Percentiles rank a stretch among this genome's conserved stretches.
These are phyloP conservation scores for Penicillium occitanis DNA, from an alignment of 2,329 filamentous ascomycete genomes.

Conservation along the genomic window DNA sequence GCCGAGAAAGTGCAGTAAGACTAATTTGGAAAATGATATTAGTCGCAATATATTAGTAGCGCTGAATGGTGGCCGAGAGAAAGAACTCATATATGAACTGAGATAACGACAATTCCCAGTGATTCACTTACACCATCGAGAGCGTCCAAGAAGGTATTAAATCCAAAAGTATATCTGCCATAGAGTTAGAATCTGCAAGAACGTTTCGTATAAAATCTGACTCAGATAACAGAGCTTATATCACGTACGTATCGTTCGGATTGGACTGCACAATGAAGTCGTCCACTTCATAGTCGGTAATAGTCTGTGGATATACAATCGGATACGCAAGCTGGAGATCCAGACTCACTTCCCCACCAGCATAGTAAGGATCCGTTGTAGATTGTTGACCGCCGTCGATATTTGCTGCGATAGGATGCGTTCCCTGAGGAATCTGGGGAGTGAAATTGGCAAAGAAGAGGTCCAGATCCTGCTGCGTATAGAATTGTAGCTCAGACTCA, in stretches of 20 bases:
- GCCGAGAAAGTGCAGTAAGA: conserved; percentile 55
- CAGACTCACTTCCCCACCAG: conserved; percentile 52
- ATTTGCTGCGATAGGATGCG: conserved; percentile 46
- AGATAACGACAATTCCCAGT: background rate
- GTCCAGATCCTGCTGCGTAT: conserved; percentile 52
- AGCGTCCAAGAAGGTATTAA: conserved; percentile 54
- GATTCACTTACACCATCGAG: conserved; percentile 46
- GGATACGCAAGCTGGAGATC: conserved; percentile 58
- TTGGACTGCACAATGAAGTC: conserved; percentile 35
- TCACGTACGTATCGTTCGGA: conserved; percentile 23
- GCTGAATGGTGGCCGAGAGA: background rate
- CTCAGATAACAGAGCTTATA: background rate
- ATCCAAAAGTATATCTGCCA: conserved; percentile 35
- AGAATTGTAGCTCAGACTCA: conserved; percentile 54
- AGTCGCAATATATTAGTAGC: background rate
- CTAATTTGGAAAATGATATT: conserved; percentile 21
- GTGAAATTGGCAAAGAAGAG: conserved; percentile 49
- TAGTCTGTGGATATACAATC: conserved; percentile 54
- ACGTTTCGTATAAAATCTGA: background rate
- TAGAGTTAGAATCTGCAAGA: background rate
- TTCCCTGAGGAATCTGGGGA: conserved; percentile 45
- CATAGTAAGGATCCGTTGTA: conserved; percentile 30
- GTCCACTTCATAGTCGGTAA: conserved; percentile 53
- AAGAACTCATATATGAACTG: background rate
- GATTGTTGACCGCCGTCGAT: conserved; percentile 50